Percentiles rank a stretch among this genome's conserved stretches.
Evolutionary conservation across 2,329 filamentous ascomycete genomes (phyloP).

Genomic region (Fusarium globosum): DNA sequence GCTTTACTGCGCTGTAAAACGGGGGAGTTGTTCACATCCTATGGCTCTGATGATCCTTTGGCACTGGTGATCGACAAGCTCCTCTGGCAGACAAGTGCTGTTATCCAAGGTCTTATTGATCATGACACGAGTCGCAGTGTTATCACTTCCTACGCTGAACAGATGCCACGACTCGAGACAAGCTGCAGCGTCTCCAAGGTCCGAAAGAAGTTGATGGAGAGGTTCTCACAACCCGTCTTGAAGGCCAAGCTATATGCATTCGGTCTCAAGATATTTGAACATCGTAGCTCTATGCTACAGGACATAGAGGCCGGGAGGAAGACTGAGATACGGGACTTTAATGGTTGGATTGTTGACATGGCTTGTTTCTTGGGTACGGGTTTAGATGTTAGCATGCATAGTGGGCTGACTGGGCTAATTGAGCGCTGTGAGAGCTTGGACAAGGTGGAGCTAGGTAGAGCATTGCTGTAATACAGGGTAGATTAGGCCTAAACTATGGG

Average conservation of each 20-base stretch:
- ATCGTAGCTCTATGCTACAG: conserved; percentile 11
- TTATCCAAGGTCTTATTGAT: conserved; percentile 2
- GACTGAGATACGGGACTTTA: conserved; percentile 1
- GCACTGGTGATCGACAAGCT: background rate
- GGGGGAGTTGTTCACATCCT: background rate
- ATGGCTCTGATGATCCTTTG: background rate
- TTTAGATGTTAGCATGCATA: background rate
- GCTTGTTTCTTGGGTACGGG: background rate
- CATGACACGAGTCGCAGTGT: background rate
- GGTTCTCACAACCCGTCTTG: conserved; percentile 4
- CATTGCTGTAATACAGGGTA: background rate
- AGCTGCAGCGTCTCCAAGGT: background rate
- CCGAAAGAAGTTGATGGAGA: background rate
- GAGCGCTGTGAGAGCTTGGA: background rate
- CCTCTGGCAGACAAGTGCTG: background rate
- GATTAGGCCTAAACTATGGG: fast-evolving
- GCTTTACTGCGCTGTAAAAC: conserved; percentile 2
- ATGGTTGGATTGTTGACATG: conserved; percentile 10
- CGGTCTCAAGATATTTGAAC: conserved; percentile 10
- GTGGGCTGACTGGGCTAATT: background rate
- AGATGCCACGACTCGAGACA: background rate
- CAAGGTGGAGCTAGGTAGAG: background rate
- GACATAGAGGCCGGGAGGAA: background rate
- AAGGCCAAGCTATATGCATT: background rate
- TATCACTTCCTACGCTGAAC: background rate